A percentile compares a stretch with the other conserved stretches of the same genome.
These are phyloP conservation scores for Juncus inflexus DNA, from an alignment of 176 grass and related monocot species.

Conservation along the genomic window DNA sequence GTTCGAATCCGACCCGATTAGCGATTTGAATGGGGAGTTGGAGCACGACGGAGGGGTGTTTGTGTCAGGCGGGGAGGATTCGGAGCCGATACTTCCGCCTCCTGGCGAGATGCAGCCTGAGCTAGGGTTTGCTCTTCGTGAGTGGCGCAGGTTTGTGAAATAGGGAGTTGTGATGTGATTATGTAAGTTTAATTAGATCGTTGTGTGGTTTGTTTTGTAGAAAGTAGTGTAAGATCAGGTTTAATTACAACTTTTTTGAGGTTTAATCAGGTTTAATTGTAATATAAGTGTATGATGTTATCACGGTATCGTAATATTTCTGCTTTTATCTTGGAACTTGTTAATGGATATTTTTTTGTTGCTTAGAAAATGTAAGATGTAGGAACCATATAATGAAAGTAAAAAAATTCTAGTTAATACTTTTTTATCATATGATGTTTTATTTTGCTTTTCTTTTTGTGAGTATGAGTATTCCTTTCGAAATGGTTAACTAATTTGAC, in stretches of 20 bases:
- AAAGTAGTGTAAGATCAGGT: neutral
- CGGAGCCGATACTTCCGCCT: constrained; percentile 47
- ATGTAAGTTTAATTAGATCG: neutral
- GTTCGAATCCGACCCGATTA: constrained; percentile 12
- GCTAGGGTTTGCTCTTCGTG: constrained; percentile 56
- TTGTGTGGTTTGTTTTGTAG: neutral
- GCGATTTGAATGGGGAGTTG: constrained; percentile 16
- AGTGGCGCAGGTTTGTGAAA: constrained; percentile 68
- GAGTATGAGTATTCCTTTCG: no score
- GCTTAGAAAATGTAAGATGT: no score
- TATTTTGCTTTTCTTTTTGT: no score
- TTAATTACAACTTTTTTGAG: neutral
- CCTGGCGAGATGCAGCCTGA: constrained; percentile 63
- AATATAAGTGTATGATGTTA: neutral
- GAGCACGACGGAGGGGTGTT: constrained; percentile 25
- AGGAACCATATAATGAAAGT: no score
- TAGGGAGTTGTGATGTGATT: no score
- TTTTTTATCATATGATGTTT: no score
- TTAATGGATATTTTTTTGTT: neutral
- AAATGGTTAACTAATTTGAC: no score
- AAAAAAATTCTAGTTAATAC: no score
- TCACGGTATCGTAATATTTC: neutral
- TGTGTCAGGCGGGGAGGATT: constrained; percentile 24
- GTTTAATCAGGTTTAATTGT: no score
- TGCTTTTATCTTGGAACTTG: neutral